Conservation (phyloP, 768 basidiomycete species). For the Pulveroboletus sp. region DNA sequence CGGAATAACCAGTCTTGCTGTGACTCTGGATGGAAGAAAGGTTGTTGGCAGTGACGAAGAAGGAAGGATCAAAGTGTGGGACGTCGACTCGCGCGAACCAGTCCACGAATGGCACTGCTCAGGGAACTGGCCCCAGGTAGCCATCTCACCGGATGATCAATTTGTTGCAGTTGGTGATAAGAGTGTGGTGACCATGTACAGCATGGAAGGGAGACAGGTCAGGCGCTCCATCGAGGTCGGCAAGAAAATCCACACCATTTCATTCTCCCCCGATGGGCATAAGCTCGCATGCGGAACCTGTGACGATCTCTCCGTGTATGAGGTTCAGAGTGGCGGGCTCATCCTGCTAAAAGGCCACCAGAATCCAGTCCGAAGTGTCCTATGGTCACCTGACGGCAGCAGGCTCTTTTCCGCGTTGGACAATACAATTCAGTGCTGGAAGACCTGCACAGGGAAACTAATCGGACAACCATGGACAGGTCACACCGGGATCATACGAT, state of each 20-base stretch:
- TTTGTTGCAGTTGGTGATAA: not conserved
- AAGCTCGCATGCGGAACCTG: not conserved
- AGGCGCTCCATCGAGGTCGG: not conserved
- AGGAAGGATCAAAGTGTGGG: not conserved
- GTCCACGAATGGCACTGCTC: not conserved
- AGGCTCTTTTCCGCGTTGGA: not conserved
- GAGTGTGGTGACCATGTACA: not conserved
- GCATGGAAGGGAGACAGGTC: not conserved
- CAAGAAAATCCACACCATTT: not conserved
- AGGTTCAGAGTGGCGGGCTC: not conserved
- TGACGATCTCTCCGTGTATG: not conserved
- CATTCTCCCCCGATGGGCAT: not conserved
- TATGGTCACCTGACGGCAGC: constrained; percentile 13
- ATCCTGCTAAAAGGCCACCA: not conserved
- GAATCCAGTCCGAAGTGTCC: not conserved
- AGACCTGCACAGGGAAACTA: not conserved
- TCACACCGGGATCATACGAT: constrained; percentile 1
- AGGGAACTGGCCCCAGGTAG: not conserved
- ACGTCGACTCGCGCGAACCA: not conserved
- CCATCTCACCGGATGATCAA: not conserved
- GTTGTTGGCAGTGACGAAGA: not conserved
- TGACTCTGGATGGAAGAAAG: not conserved
- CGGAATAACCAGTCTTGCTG: not conserved
- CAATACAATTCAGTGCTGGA: constrained; percentile 8
- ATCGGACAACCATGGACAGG: constrained; percentile 11